phyloP scores from a whole-genome alignment of 2,329 filamentous ascomycete genomes.

The Phoma herbarum region DNA sequence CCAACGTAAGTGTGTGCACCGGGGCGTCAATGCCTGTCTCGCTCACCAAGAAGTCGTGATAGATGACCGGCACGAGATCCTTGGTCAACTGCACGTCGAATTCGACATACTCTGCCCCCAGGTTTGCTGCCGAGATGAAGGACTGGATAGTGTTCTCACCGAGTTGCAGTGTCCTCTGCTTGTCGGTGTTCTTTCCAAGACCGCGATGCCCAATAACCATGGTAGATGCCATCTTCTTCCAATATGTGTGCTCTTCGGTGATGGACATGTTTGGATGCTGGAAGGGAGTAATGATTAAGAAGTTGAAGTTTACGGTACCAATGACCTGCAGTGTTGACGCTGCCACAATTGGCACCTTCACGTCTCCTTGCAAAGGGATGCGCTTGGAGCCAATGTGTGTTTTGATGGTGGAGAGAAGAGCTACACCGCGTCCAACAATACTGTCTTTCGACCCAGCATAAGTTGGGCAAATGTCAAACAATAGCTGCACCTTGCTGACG shows the following conservation, averaged over 20 bases:
- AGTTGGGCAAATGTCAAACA: constrained; percentile 95
- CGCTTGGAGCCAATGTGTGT: constrained; percentile 82
- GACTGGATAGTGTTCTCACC: constrained; percentile 96
- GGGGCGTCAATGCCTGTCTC: constrained; percentile 97
- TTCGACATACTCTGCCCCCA: constrained; percentile 79
- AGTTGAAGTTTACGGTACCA: constrained; percentile 95
- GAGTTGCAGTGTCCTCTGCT: constrained; percentile 86
- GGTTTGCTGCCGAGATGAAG: constrained; percentile 93
- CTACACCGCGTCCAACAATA: constrained; percentile 86
- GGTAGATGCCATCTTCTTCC: constrained; percentile 89
- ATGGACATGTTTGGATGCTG: constrained; percentile 92
- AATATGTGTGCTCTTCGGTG: constrained; percentile 90
- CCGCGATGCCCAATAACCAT: constrained; percentile 79
- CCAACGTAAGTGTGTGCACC: constrained; percentile 91
- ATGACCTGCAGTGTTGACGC: constrained; percentile 86
- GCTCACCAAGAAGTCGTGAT: constrained; percentile 97
- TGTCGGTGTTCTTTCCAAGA: constrained; percentile 87
- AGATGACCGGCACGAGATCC: constrained; percentile 96
- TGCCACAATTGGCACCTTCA: constrained; percentile 89
- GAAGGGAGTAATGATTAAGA: constrained; percentile 93
- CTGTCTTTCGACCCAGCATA: constrained; percentile 85
- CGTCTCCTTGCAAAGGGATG: constrained; percentile 91
- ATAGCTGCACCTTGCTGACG: constrained; percentile 80
- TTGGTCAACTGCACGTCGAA: constrained; percentile 98
- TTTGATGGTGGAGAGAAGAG: constrained; percentile 85